Base-by-base conservation (phyloP, 2,329 filamentous ascomycete species). In the Pseudocercospora pini-densiflorae region DNA sequence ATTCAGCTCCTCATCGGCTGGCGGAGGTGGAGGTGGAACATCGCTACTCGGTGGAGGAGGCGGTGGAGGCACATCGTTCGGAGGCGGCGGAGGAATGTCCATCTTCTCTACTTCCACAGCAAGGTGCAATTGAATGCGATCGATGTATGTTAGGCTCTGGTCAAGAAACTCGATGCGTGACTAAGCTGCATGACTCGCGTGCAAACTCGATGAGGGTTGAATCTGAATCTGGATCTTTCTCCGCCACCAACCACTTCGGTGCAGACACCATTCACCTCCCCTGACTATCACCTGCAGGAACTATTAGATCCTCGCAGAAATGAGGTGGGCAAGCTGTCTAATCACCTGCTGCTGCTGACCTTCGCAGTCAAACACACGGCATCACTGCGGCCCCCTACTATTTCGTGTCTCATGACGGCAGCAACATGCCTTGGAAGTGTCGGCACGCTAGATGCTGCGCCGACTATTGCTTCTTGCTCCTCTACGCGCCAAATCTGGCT, bases 1-100 rank as follows among this genome's bases (percentile, higher is more conserved):
- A 10, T 33, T 27, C 29, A 33, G 23, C 33, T 60, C 64, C 19
- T 51, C 33, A 33, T 63, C 58, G 14, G 27, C 47, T 31, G 63
- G 54, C 27, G 62, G 62, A 7, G 57, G 60, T 14, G 67, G 53
- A 14, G 65, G 65, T 10, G 62, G 65, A 23, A 62, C 31, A 47
- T 58, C 54, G 12, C 62, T 43, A 43, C 40, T 29, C 16, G 65
- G 68, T 7, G 68, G 67, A 23, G 67, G 68, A 27, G 65, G 61
- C 24, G 65, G 65, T 16, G 65, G 54, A 21, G 59, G 53, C 16
- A 63, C 33, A 9, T 70, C 67, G 6, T 77, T 74, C 6, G 69
- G 69, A 54, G 70, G 68, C 12, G 70, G 70, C 9, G 70, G 67
- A 12, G 61, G 55, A 3, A 59, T 58, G 47, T 47, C 33, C 33